Percentiles rank a stretch among this genome's conserved stretches.
Evolutionary conservation across 768 basidiomycete genomes (phyloP).

Genomic region (Sarcodon aspratus): DNA sequence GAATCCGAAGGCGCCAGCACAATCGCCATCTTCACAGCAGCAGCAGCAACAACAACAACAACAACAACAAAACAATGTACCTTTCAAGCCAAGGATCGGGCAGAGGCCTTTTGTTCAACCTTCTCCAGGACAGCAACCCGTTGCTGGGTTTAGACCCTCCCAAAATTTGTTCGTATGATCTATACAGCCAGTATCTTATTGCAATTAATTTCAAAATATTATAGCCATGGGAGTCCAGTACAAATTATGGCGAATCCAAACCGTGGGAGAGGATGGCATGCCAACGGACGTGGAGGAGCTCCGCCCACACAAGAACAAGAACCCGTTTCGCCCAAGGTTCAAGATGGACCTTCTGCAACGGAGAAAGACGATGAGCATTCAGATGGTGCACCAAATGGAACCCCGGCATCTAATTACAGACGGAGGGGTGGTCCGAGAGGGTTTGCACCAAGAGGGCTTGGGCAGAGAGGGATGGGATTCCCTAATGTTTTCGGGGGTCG

Average conservation of each 20-base stretch:
- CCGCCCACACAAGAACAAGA: slow-evolving; percentile 1
- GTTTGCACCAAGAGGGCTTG: background rate
- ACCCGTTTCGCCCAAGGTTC: background rate
- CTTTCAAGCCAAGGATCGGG: slow-evolving; percentile 61
- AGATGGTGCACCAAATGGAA: background rate
- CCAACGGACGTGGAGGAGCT: slow-evolving; percentile 9
- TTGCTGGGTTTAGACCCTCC: slow-evolving; percentile 57
- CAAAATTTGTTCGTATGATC: slow-evolving; percentile 21
- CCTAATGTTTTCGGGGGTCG: background rate
- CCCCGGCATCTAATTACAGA: background rate
- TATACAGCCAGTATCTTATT: background rate
- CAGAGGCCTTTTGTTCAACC: slow-evolving; percentile 53
- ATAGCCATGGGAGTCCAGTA: slow-evolving; percentile 31
- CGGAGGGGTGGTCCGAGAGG: background rate
- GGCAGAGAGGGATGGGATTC: background rate
- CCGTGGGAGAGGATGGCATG: slow-evolving; percentile 27
- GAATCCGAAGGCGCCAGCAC: slow-evolving; percentile 43
- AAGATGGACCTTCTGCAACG: too few relatives aligned
- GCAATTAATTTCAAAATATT: slow-evolving; percentile 4
- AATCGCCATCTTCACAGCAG: slow-evolving; percentile 29
- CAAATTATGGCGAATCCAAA: slow-evolving; percentile 76
- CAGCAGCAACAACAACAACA: slow-evolving; percentile 65
- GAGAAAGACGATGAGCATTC: background rate
- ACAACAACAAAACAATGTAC: slow-evolving; percentile 28
- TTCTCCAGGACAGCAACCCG: slow-evolving; percentile 38